Evolutionary conservation across 176 grass and related monocot species (phyloP), one percentile per base, ranked within the genome.

Genomic region (Lolium rigidum): DNA sequence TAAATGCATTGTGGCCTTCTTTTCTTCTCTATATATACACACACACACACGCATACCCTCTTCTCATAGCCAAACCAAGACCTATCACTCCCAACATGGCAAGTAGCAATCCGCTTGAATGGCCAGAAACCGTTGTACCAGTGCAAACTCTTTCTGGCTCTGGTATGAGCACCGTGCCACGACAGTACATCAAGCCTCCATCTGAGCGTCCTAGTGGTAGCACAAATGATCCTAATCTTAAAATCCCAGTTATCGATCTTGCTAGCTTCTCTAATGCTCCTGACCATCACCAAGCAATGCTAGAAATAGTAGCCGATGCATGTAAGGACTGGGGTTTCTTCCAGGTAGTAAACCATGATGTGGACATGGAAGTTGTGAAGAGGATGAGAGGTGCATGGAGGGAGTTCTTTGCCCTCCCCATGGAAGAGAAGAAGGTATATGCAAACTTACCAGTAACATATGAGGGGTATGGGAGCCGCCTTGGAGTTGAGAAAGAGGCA

Each of bases 291-390:
- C 69, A 79, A 9, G 21, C 41, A 18, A 76, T 65, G 55, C 10
- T 89, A 7, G 74, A 49, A 44, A 85, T 85, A 78, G 46, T 97
- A 28, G 82, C 85, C 22, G 76, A 84, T 12, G 94, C 94, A 56
- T 94, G 87, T 54, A 88, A 77, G 70, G 73, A 88, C 9, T 97
- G 92, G 94, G 92, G 94, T 3, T 97, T 97, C 89, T 97, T 97
- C 83, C 94, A 94, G 44, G 83, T 89, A 54, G 87, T 97, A 74
- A 94, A 97, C 73, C 92, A 94, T 55, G 85, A 72, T 43, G 86
- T 97, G 49, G 56, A 58, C 26, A 67, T 64, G 0, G 92, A 82
- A 74, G 63, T 63, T 26, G 60, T 85, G n/a, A 28, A 77, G 39
- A 80, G 64, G 44, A 88, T 96, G 81, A 86, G 54, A 75, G 62